Evolutionary conservation across 1,139 yeast species (phyloP).

Genomic region (Candida gigantensis): DNA sequence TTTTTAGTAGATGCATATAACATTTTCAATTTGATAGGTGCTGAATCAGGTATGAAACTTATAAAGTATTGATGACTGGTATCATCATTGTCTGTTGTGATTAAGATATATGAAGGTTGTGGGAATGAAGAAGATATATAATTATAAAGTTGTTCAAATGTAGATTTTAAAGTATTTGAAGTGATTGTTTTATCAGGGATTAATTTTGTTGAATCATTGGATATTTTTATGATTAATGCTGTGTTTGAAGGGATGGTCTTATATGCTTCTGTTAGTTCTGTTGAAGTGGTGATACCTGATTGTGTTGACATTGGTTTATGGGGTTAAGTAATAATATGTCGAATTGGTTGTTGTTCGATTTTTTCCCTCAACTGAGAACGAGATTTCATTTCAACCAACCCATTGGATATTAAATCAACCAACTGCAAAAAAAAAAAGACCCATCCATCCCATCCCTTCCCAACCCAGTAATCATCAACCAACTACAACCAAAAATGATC

Average conservation of each 20-base stretch:
- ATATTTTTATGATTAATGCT: conserved; percentile 41
- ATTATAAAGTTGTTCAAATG: conserved; percentile 37
- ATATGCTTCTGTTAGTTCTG: conserved; percentile 38
- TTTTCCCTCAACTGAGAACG: too few species aligned
- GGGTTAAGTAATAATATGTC: not conserved
- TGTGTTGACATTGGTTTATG: conserved; percentile 56
- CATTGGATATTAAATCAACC: too few species aligned
- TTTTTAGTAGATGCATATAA: conserved; percentile 88
- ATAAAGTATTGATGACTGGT: conserved; percentile 53
- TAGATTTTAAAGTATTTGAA: conserved; percentile 23
- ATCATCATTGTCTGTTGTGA: conserved; percentile 33
- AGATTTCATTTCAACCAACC: too few species aligned
- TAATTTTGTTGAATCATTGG: conserved; percentile 49
- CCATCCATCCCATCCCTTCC: too few species aligned
- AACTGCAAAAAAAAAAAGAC: too few species aligned
- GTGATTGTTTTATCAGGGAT: conserved; percentile 40
- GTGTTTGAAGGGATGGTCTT: conserved; percentile 21
- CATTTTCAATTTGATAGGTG: conserved; percentile 86
- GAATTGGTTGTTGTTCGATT: not conserved
- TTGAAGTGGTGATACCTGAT: conserved; percentile 64
- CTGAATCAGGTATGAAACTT: conserved; percentile 83
- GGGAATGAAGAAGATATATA: conserved; percentile 39
- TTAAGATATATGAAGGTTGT: conserved; percentile 61
- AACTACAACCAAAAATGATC: too few species aligned
- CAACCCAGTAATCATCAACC: too few species aligned